Percentiles rank a stretch among this genome's conserved stretches.
phyloP scores from a whole-genome alignment of 2,329 filamentous ascomycete genomes.

The Diaporthe citrichinensis region DNA sequence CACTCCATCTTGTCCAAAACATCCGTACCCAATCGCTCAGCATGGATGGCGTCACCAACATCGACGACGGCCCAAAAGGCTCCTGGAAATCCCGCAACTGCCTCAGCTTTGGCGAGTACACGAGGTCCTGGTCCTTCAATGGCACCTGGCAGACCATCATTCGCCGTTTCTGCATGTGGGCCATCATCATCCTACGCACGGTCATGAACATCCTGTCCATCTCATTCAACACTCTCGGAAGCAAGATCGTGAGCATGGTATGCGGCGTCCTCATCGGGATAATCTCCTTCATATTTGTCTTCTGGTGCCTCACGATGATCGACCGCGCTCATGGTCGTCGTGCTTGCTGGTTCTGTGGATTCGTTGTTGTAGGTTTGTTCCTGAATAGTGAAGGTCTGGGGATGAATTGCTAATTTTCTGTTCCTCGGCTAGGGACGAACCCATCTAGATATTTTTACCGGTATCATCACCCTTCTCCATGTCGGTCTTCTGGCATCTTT shows the following conservation, averaged over 20 bases:
- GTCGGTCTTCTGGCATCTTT: conserved; percentile 6
- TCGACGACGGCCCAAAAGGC: not conserved
- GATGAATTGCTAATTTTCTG: not conserved
- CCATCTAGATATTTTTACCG: conserved; percentile 32
- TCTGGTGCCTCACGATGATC: conserved; percentile 38
- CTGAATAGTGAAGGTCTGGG: too few relatives aligned
- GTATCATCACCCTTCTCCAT: conserved; percentile 4
- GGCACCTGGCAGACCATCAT: conserved; percentile 1
- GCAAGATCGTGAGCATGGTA: conserved; percentile 10
- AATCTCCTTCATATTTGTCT: conserved; percentile 25
- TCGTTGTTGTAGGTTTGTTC: conserved; percentile 3
- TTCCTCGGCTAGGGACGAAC: conserved; percentile 1
- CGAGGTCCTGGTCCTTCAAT: conserved; percentile 22
- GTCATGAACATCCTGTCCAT: conserved; percentile 26
- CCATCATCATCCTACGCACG: conserved; percentile 23
- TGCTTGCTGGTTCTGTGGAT: conserved; percentile 7
- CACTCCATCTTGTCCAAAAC: not conserved
- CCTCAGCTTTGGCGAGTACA: conserved; percentile 15
- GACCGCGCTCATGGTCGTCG: conserved; percentile 29
- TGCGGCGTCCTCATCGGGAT: conserved; percentile 20
- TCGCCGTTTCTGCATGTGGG: conserved; percentile 35
- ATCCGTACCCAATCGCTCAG: not conserved
- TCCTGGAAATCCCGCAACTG: conserved; percentile 37
- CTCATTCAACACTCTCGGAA: conserved; percentile 3
- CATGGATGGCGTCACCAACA: conserved; percentile 20